phyloP scores from a whole-genome alignment of 305 asterid genomes.

The Andrographis paniculata region DNA sequence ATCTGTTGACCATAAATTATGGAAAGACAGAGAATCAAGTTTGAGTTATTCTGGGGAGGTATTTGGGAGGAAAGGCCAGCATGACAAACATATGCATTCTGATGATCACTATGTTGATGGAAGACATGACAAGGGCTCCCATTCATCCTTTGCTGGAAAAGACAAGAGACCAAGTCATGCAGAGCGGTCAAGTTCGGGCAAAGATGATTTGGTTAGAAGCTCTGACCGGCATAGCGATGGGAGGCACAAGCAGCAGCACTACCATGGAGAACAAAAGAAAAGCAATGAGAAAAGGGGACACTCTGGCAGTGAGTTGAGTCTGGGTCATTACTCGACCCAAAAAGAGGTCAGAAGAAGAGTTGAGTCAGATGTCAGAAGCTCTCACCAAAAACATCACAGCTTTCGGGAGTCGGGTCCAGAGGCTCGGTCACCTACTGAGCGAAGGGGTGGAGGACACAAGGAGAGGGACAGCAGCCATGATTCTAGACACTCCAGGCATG shows the following conservation, averaged over 20 bases:
- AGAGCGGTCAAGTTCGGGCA: conserved; percentile 41
- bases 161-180: conserved; percentile 36
- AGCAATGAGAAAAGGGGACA: conserved; percentile 35
- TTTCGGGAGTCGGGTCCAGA: conserved; percentile 16
- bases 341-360: conserved; percentile 27
- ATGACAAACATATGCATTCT: conserved; percentile 20
- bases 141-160: conserved; percentile 30
- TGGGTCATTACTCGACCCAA: conserved; percentile 30
- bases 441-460: conserved; percentile 19
- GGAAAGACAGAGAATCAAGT: conserved; percentile 30
- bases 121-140: conserved; percentile 37
- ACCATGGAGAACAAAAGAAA: conserved; percentile 38
- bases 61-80: conserved; percentile 31
- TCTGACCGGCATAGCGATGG: conserved; percentile 33
- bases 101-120: conserved; percentile 26
- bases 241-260: conserved; percentile 34
- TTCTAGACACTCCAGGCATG: conserved; percentile 21
- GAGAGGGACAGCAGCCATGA: conserved; percentile 28
- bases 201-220: conserved; percentile 35
- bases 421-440: conserved; percentile 21
- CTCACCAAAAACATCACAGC: conserved; percentile 18
- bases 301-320: conserved; percentile 39
- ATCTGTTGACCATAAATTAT: conserved; percentile 24
- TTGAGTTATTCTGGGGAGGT: conserved; percentile 44
- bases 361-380: conserved; percentile 22